These are phyloP conservation scores for Suillus ampliporus DNA, from an alignment of 768 basidiomycete species.

Conservation along the genomic window DNA sequence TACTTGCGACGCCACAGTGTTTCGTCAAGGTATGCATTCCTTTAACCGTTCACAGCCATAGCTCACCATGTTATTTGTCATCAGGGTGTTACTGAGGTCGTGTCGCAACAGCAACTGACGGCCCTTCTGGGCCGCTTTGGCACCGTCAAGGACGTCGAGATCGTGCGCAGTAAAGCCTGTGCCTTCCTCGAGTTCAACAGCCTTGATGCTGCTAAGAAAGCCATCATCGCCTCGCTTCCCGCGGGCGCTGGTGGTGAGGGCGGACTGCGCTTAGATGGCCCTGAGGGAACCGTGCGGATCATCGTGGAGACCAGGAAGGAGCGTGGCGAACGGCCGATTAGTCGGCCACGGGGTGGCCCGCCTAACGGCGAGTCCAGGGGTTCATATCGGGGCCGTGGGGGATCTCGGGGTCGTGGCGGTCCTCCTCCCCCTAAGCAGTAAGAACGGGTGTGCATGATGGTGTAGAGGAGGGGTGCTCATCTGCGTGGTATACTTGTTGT, in stretches of 20 bases:
- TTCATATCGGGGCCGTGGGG: constrained; percentile 53
- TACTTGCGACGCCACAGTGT: constrained; percentile 74
- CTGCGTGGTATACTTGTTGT: constrained; percentile 10
- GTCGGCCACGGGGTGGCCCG: constrained; percentile 64
- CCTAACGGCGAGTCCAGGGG: constrained; percentile 58
- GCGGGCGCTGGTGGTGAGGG: constrained; percentile 82
- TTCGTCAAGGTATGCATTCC: constrained; percentile 82
- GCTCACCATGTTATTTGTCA: constrained; percentile 16
- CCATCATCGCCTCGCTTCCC: constrained; percentile 78
- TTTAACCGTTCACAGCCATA: not conserved
- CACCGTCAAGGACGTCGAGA: constrained; percentile 84
- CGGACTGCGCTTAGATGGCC: constrained; percentile 79
- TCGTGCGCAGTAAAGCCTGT: constrained; percentile 87
- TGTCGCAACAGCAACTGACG: constrained; percentile 57
- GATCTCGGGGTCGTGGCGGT: constrained; percentile 49
- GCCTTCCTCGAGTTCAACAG: constrained; percentile 90
- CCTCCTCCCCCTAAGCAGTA: constrained; percentile 33
- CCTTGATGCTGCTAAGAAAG: constrained; percentile 82
- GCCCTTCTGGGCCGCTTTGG: constrained; percentile 73
- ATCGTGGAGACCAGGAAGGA: constrained; percentile 92
- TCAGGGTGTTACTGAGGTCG: constrained; percentile 74
- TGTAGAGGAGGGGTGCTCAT: not conserved
- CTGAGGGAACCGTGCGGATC: constrained; percentile 58
- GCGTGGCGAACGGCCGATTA: constrained; percentile 77
- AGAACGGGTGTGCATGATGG: not conserved